Conservation (phyloP, 129 eudicot genomes). For the Helianthus tuberosus region DNA sequence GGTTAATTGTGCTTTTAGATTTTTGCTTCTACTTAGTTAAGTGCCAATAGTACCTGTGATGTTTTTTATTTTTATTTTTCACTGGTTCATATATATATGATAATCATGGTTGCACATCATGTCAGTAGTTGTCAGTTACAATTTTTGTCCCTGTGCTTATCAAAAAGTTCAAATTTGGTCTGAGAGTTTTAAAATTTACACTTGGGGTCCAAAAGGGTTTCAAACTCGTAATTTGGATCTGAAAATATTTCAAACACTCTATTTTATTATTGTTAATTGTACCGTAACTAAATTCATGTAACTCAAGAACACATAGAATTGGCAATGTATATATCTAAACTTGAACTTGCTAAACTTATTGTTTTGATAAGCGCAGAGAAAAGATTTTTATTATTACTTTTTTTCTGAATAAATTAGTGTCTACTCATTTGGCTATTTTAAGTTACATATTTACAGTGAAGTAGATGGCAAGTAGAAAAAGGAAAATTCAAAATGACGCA, state of each 20-base stretch:
- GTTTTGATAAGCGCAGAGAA: not conserved
- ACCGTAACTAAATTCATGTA: too few relatives aligned
- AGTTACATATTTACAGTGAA: slow-evolving; percentile 62
- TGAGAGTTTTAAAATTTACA: not conserved
- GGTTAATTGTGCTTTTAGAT: not conserved
- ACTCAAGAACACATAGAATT: not conserved
- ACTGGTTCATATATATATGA: not conserved
- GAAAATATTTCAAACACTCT: not conserved
- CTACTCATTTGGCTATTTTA: slow-evolving; percentile 42
- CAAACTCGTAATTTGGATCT: not conserved
- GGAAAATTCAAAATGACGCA: slow-evolving; percentile 66
- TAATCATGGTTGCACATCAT: not conserved
- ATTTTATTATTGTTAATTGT: too few relatives aligned
- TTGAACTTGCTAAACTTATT: not conserved
- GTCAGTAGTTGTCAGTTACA: slow-evolving; percentile 8
- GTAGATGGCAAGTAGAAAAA: slow-evolving; percentile 87
- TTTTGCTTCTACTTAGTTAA: not conserved
- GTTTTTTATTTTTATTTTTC: slow-evolving; percentile 1
- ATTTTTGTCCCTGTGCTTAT: not conserved
- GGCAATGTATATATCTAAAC: not conserved
- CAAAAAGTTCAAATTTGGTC: not conserved
- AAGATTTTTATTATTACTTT: too few relatives aligned
- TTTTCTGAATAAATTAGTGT: slow-evolving; percentile 34
- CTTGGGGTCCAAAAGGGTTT: not conserved
- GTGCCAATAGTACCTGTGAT: not conserved